Conservation (phyloP, 345 rosid species). For the Acer campestre region DNA sequence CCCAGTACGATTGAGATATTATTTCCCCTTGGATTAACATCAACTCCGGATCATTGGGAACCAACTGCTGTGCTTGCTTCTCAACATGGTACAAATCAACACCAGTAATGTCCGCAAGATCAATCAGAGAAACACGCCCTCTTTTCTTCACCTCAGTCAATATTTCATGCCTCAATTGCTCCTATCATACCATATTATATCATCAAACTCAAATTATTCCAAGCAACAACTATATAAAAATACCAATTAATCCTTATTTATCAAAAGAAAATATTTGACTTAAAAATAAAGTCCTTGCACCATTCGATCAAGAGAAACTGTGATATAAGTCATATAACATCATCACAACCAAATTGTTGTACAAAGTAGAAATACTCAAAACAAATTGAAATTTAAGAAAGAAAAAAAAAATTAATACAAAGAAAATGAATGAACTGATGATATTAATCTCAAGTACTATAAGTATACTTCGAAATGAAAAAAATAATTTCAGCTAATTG, state of each 20-base stretch:
- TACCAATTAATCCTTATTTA: neutral
- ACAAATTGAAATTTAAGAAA: neutral
- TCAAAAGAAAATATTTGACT: neutral
- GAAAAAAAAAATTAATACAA: neutral
- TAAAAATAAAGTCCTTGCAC: neutral
- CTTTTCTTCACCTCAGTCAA: conserved; percentile 52
- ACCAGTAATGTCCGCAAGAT: conserved; percentile 75
- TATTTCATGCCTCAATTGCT: conserved; percentile 82
- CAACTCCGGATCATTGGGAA: conserved; percentile 52
- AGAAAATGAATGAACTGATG: neutral
- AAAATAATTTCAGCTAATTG: neutral
- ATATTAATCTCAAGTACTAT: neutral
- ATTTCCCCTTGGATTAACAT: conserved; percentile 86
- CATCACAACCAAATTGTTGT: neutral
- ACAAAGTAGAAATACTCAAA: too few species aligned
- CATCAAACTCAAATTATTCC: conserved; percentile 13
- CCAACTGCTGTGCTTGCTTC: conserved; percentile 77
- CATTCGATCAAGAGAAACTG: neutral
- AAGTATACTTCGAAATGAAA: neutral
- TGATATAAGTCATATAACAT: neutral
- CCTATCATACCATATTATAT: conserved; percentile 41
- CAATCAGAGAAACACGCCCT: conserved; percentile 90
- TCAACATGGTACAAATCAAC: conserved; percentile 95
- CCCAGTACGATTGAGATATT: conserved; percentile 93
- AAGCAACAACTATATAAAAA: neutral